Evolutionary conservation across 116 monocot genomes (phyloP).

Genomic region (Phalaenopsis hybrid): DNA sequence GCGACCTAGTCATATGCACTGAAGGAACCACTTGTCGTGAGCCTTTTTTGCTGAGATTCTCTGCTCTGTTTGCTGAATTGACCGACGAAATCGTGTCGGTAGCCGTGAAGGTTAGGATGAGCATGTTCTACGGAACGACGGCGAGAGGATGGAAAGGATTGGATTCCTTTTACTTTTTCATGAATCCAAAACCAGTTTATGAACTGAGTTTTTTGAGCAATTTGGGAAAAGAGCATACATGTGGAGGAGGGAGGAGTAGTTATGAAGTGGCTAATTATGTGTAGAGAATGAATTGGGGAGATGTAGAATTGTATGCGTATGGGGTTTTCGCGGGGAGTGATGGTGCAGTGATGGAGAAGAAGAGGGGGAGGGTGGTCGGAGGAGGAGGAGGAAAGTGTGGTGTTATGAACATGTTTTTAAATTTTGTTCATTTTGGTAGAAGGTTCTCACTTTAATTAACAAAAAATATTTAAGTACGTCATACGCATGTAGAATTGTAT

Average conservation of each 20-base stretch:
- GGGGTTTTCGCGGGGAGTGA: slow-evolving; percentile 51
- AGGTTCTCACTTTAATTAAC: too few relatives aligned
- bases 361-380: neutral
- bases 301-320: too few relatives aligned
- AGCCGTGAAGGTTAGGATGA: slow-evolving; percentile 25
- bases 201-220: slow-evolving; percentile 44
- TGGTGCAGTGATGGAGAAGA: slow-evolving; percentile 23
- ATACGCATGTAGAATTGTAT: too few relatives aligned
- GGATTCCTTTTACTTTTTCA: slow-evolving; percentile 58
- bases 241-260: slow-evolving; percentile 15
- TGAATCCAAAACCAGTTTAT: slow-evolving; percentile 46
- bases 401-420: too few relatives aligned
- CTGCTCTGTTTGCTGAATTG: slow-evolving; percentile 52
- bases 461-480: too few relatives aligned
- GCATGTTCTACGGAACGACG: slow-evolving; percentile 53
- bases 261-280: slow-evolving; percentile 45
- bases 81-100: slow-evolving; percentile 53
- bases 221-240: slow-evolving; percentile 27
- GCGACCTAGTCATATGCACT: slow-evolving; percentile 35
- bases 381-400: too few relatives aligned
- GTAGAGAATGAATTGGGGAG: slow-evolving; percentile 43
- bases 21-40: slow-evolving; percentile 59
- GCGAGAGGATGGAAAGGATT: slow-evolving; percentile 57
- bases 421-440: too few relatives aligned
- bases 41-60: slow-evolving; percentile 44